Evolutionary conservation across 129 eudicot species (phyloP).

Genomic region (Sambucus nigra): DNA sequence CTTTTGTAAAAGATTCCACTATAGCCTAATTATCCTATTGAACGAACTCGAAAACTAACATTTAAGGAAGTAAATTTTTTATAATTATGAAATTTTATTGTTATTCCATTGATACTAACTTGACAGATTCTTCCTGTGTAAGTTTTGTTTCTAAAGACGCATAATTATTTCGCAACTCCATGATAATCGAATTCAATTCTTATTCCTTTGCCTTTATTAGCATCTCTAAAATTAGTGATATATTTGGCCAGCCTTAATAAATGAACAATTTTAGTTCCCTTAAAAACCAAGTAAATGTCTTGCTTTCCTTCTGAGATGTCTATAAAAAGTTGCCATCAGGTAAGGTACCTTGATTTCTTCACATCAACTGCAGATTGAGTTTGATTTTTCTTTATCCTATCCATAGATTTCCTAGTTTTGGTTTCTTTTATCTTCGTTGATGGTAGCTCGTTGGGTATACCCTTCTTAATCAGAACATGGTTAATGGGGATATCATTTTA

Average conservation of each 20-base stretch:
- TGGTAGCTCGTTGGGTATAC: too few relatives aligned
- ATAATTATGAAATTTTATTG: background rate
- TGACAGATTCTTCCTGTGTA: slow-evolving; percentile 58
- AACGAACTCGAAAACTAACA: background rate
- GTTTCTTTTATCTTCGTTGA: too few relatives aligned
- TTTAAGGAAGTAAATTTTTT: background rate
- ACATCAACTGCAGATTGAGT: too few relatives aligned
- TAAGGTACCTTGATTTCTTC: too few relatives aligned
- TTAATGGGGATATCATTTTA: too few relatives aligned
- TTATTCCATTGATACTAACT: slow-evolving; percentile 42
- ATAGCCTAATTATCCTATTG: slow-evolving; percentile 44
- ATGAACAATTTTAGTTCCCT: background rate
- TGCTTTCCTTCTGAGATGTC: slow-evolving; percentile 60
- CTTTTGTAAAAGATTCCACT: slow-evolving; percentile 49
- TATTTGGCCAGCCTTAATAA: background rate
- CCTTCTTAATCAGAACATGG: too few relatives aligned
- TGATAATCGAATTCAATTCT: slow-evolving; percentile 64
- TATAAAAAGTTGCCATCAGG: slow-evolving; percentile 52
- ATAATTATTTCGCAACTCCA: slow-evolving; percentile 44
- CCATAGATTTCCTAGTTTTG: too few relatives aligned
- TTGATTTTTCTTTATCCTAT: too few relatives aligned
- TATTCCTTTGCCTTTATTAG: slow-evolving; percentile 69
- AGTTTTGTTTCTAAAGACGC: slow-evolving; percentile 47
- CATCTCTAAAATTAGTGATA: slow-evolving; percentile 34
- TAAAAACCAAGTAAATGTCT: background rate